Evolutionary conservation across 306 rosid species (phyloP).

Genomic region (Crotalaria pallida): DNA sequence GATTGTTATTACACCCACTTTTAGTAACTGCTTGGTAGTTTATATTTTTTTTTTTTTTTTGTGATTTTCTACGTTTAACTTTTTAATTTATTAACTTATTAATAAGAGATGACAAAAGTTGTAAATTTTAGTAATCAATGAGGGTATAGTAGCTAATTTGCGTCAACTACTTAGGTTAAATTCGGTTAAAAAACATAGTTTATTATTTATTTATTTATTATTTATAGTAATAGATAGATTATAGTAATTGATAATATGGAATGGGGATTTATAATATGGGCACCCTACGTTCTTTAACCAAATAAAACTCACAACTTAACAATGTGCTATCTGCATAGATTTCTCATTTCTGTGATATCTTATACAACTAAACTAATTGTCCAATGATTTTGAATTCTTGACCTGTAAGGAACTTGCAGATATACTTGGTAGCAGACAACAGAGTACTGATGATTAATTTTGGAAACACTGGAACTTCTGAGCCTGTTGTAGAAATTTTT

Average conservation of each 20-base stretch:
- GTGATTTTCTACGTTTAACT: too few species aligned
- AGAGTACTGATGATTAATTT: conserved; percentile 55
- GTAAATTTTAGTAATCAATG: too few species aligned
- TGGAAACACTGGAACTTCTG: conserved; percentile 28
- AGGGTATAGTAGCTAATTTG: too few species aligned
- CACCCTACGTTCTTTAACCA: background rate
- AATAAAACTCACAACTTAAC: background rate
- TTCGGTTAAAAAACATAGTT: too few species aligned
- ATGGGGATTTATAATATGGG: background rate
- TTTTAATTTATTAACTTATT: too few species aligned
- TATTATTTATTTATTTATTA: background rate
- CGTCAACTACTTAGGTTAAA: too few species aligned
- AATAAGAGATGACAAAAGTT: too few species aligned
- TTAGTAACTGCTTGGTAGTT: too few species aligned
- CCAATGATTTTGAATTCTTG: background rate
- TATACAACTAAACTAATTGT: background rate
- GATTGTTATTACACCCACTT: too few species aligned
- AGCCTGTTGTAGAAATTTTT: conserved; percentile 39
- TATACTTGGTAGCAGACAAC: conserved; percentile 67
- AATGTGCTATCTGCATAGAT: background rate
- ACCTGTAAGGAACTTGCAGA: conserved; percentile 32
- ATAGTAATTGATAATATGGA: background rate
- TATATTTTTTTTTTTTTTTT: too few species aligned
- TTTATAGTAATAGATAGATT: background rate
- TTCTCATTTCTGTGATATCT: background rate